These are phyloP conservation scores for Oxyria digyna DNA, from an alignment of 148 eudicot genomes.

Conservation along the genomic window DNA sequence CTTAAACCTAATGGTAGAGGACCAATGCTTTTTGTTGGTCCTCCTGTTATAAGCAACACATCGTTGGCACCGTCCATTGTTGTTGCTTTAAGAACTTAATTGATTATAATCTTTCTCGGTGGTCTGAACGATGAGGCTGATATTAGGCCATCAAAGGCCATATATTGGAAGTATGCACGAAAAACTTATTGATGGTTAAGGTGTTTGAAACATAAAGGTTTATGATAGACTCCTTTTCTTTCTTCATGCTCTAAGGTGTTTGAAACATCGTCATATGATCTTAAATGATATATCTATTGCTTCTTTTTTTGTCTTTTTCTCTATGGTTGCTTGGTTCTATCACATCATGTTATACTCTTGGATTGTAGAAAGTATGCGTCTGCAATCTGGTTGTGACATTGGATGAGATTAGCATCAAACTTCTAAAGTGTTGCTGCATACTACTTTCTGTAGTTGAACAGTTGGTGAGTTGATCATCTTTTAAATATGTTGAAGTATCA, in stretches of 20 bases:
- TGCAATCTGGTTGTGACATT: slow-evolving; percentile 94
- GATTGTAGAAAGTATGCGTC: slow-evolving; percentile 71
- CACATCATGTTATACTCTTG: slow-evolving; percentile 9
- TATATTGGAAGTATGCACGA: slow-evolving; percentile 99
- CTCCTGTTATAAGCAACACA: slow-evolving; percentile 98
- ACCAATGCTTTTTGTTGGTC: slow-evolving; percentile 93
- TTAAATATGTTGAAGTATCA: too few relatives aligned
- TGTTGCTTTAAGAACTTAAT: slow-evolving; percentile 86
- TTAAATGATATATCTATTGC: neutral
- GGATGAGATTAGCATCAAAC: slow-evolving; percentile 99
- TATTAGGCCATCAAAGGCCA: slow-evolving; percentile 94
- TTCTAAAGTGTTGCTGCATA: too few relatives aligned
- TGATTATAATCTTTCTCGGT: slow-evolving; percentile 88
- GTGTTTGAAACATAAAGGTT: too few relatives aligned
- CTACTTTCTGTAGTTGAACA: too few relatives aligned
- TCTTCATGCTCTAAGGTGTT: neutral
- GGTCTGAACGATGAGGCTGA: slow-evolving; percentile 99
- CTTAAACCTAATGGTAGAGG: slow-evolving; percentile 99
- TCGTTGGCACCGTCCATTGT: slow-evolving; percentile 98
- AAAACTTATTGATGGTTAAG: slow-evolving; percentile 94
- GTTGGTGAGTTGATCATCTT: too few relatives aligned
- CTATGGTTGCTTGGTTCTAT: neutral
- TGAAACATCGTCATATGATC: neutral
- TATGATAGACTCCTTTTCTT: neutral
- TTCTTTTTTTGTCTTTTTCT: neutral